Evolutionary conservation across 2,329 filamentous ascomycete genomes (phyloP), one percentile per base, ranked within the genome.

Genomic region (Teratosphaeria destructans): DNA sequence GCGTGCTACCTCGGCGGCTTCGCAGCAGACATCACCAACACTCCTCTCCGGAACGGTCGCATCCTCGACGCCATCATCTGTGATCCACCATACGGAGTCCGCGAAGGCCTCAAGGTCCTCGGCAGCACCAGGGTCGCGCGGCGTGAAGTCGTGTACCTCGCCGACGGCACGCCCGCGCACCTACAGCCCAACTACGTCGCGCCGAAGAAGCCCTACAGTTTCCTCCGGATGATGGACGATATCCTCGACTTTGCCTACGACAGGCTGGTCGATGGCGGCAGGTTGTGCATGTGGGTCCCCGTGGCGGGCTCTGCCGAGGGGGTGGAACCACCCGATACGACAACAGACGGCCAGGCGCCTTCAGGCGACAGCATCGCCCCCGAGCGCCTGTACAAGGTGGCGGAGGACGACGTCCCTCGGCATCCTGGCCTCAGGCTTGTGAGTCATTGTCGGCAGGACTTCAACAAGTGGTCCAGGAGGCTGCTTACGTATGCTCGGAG

Each of bases 261-360:
- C 12, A 89, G 86, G 1, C 79, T 99, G 0, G 89, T 96, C 7
- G 85, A 90, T 57, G 76, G 84, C 63, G 94, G 90, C 0, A 81
- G 94, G 32, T 73, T 99, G 10, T 89, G 88, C 7, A 95, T 99
- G 78, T 99, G 94, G 94, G 95, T 97, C 89, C 94, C 94, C 0
- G 95, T 91, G 0, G 87, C 90, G 32, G 70, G 68, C n/a, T 62
- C 91, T 0, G 60, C 62, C 37, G 67, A 65, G 27, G 12, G n/a
- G 5, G 55, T 47, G 4, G 63, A 64, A 23, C 23, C 23, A 69
- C 86, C 89, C 61, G 83, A 90, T 65, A 82, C 52, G 19, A 52
- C 52, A 26, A 49, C 57, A 8, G 59, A 59, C 14, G 60, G 63
- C 61, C 19, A 61, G 63, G 11, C 58, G 35, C 7, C 27, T 23